phyloP scores from a whole-genome alignment of 208 protist genomes.

The Porcisia deanei region DNA sequence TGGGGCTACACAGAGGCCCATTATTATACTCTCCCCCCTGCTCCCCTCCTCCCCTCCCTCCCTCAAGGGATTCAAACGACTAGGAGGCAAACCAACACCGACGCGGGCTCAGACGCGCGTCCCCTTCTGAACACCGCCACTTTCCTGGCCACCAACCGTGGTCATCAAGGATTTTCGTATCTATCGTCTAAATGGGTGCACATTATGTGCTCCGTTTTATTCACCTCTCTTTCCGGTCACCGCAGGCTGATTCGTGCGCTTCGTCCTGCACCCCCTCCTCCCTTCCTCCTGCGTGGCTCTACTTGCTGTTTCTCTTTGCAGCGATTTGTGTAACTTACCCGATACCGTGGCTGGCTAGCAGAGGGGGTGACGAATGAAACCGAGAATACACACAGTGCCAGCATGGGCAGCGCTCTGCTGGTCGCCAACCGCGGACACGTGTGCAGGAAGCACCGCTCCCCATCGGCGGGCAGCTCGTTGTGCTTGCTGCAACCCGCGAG shows the following conservation, averaged over 20 bases:
- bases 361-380: slow-evolving; percentile 1
- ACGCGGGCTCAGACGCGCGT: neutral
- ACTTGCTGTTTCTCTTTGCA: neutral
- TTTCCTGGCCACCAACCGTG: neutral
- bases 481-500: neutral
- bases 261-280: neutral
- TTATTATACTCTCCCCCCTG: too few species aligned
- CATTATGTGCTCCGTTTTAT: neutral
- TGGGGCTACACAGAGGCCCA: neutral
- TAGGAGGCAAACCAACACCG: neutral
- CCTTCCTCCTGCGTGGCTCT: neutral
- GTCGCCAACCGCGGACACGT: neutral
- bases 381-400: neutral
- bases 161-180: neutral
- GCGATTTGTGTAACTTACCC: neutral
- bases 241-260: neutral
- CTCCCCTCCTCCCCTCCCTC: neutral
- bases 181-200: neutral
- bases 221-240: neutral
- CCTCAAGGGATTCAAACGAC: neutral
- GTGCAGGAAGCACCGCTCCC: neutral
- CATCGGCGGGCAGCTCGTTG: neutral
- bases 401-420: neutral
- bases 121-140: neutral
- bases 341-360: neutral